Conservation (phyloP, 164 flowering plant species). For the Warburgia ugandensis region DNA sequence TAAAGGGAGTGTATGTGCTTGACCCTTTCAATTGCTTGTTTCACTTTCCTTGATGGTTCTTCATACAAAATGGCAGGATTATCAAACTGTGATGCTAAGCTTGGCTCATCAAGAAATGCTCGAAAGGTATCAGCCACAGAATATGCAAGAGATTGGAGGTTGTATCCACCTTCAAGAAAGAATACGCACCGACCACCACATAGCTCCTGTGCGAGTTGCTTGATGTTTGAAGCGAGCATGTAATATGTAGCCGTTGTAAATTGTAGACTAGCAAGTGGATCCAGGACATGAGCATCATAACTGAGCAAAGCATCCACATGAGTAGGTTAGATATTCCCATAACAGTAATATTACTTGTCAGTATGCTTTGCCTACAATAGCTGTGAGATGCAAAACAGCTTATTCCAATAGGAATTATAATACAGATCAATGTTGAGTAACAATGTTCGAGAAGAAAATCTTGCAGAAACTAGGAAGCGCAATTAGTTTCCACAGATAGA, state of each 20-base stretch:
- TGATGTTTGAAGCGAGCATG: conserved; percentile 74
- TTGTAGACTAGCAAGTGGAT: conserved; percentile 83
- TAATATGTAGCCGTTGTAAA: conserved; percentile 84
- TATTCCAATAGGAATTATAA: no score
- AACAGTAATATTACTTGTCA: no score
- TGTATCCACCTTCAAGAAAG: conserved; percentile 97
- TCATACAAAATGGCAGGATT: conserved; percentile 77
- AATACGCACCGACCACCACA: conserved; percentile 90
- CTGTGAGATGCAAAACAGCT: no score
- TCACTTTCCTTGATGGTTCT: conserved; percentile 63
- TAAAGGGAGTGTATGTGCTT: conserved; percentile 68
- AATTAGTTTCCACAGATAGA: no score
- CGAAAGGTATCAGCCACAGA: conserved; percentile 93
- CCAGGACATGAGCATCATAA: conserved; percentile 92
- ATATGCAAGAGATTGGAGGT: conserved; percentile 74
- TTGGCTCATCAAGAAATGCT: conserved; percentile 76
- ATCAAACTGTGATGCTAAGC: conserved; percentile 62
- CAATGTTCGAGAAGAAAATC: no score
- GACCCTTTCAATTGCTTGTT: conserved; percentile 63
- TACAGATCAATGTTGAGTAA: no score
- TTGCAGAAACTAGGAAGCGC: no score
- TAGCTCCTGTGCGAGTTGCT: conserved; percentile 69
- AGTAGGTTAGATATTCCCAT: no score
- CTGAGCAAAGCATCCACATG: conserved; percentile 35
- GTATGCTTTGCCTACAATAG: no score